A percentile compares a stretch with the other conserved stretches of the same genome.
phyloP scores from a whole-genome alignment of 208 protist species.

The Trypanosoma melophagium region DNA sequence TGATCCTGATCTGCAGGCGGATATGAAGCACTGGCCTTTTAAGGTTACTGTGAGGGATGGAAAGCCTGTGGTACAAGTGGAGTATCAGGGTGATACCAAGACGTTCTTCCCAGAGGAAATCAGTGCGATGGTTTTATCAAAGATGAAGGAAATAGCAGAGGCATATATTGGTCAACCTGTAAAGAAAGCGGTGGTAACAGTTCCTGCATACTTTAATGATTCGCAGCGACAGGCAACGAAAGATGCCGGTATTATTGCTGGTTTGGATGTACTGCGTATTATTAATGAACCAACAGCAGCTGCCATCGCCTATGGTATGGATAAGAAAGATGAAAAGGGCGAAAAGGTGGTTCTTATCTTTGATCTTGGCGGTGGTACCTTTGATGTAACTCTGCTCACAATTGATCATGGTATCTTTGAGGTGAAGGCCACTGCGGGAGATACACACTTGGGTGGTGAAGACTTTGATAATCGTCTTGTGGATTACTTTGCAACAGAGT shows the following conservation, averaged over 20 bases:
- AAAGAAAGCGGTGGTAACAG: slow-evolving; percentile 96
- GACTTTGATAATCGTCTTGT: slow-evolving; percentile 99
- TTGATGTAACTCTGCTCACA: slow-evolving; percentile 98
- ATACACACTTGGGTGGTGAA: slow-evolving; percentile 99
- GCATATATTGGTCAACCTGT: slow-evolving; percentile 93
- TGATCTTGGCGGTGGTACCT: slow-evolving; percentile 98
- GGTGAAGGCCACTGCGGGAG: slow-evolving; percentile 98
- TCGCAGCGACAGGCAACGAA: slow-evolving; percentile 99
- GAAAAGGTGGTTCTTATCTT: slow-evolving; percentile 96
- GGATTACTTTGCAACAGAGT: slow-evolving; percentile 96
- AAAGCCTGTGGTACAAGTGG: slow-evolving; percentile 76
- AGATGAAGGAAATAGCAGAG: slow-evolving; percentile 94
- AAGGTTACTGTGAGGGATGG: slow-evolving; percentile 88
- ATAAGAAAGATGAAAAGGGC: slow-evolving; percentile 90
- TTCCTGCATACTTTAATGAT: slow-evolving; percentile 99
- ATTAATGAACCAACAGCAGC: slow-evolving; percentile 99
- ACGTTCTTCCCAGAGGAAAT: slow-evolving; percentile 88
- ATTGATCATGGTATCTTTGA: slow-evolving; percentile 99
- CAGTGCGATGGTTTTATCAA: slow-evolving; percentile 84
- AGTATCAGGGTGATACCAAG: slow-evolving; percentile 70
- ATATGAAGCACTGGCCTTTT: slow-evolving; percentile 95
- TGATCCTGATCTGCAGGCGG: slow-evolving; percentile 90
- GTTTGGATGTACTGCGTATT: slow-evolving; percentile 98
- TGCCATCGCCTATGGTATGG: slow-evolving; percentile 99
- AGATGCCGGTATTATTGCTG: slow-evolving; percentile 97